Evolutionary conservation across 2,329 filamentous ascomycete species (phyloP).

Genomic region (Arthrinium puccinioides): DNA sequence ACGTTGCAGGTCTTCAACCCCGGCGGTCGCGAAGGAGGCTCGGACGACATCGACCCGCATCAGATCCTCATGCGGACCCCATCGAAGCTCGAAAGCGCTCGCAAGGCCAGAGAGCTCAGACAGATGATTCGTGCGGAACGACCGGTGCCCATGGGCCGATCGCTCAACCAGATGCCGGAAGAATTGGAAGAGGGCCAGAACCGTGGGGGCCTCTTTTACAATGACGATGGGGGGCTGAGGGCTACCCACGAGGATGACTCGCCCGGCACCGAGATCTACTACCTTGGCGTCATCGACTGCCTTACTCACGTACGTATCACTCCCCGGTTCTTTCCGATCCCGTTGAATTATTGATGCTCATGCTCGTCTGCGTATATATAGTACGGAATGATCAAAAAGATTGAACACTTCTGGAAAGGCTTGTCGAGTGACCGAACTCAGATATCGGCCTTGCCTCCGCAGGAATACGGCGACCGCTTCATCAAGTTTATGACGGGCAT

Average conservation of each 20-base stretch:
- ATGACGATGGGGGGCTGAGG: slow-evolving; percentile 88
- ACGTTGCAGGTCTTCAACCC: slow-evolving; percentile 92
- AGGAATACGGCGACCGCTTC: slow-evolving; percentile 89
- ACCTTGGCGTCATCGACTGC: slow-evolving; percentile 96
- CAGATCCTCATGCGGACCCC: slow-evolving; percentile 76
- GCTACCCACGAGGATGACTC: slow-evolving; percentile 87
- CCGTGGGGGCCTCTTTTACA: slow-evolving; percentile 72
- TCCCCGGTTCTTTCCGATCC: not conserved
- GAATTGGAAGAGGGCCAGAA: slow-evolving; percentile 71
- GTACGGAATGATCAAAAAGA: slow-evolving; percentile 92
- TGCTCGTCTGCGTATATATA: slow-evolving; percentile 26
- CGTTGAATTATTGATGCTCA: too few relatives aligned
- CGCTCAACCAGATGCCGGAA: slow-evolving; percentile 79
- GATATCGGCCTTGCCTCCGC: slow-evolving; percentile 87
- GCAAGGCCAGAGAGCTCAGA: slow-evolving; percentile 84
- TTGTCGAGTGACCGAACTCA: slow-evolving; percentile 74
- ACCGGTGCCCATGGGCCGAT: slow-evolving; percentile 85
- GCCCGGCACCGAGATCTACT: slow-evolving; percentile 89
- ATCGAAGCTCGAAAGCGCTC: slow-evolving; percentile 84
- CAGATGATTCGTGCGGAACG: slow-evolving; percentile 90
- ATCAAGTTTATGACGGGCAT: slow-evolving; percentile 85
- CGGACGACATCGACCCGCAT: slow-evolving; percentile 54
- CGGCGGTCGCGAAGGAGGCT: slow-evolving; percentile 54
- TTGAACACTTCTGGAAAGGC: slow-evolving; percentile 96
- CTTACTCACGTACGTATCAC: slow-evolving; percentile 75